Evolutionary conservation across 768 basidiomycete species (phyloP).

Genomic region (Lactarius vividus): DNA sequence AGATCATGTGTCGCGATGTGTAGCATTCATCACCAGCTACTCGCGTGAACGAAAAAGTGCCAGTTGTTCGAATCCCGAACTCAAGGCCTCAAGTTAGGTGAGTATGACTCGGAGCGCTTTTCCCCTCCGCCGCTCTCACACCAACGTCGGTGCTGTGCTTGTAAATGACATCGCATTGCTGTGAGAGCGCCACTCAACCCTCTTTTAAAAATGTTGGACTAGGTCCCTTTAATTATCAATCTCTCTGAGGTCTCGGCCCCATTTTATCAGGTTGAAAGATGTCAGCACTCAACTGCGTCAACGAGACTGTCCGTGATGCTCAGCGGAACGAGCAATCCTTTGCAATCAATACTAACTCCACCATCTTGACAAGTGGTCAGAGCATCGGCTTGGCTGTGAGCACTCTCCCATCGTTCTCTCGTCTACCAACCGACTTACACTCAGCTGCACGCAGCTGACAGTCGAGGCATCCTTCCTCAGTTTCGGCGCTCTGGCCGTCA

Average conservation of each 20-base stretch:
- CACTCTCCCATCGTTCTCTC: not conserved
- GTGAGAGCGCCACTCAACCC: not conserved
- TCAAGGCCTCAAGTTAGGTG: too few species aligned
- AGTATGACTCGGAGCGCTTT: too few species aligned
- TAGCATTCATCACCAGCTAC: too few species aligned
- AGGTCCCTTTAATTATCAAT: not conserved
- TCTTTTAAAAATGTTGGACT: not conserved
- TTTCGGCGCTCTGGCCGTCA: not conserved
- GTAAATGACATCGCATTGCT: too few species aligned
- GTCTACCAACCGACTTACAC: not conserved
- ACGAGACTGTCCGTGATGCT: slow-evolving; percentile 2
- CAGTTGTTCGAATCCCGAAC: too few species aligned
- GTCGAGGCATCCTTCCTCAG: slow-evolving; percentile 32
- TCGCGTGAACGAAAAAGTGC: too few species aligned
- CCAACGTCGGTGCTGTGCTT: too few species aligned
- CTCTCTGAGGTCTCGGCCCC: not conserved
- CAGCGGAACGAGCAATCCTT: not conserved
- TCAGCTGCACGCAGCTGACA: slow-evolving; percentile 32
- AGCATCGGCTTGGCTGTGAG: slow-evolving; percentile 39
- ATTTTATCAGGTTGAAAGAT: not conserved
- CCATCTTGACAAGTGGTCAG: slow-evolving; percentile 35
- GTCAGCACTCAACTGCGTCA: not conserved
- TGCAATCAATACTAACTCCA: not conserved
- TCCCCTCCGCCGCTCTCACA: too few species aligned
- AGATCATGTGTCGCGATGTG: too few species aligned